Percentiles rank a stretch among this genome's conserved stretches.
Conservation (phyloP, 768 basidiomycete genomes). For the Amanita jacksonii region DNA sequence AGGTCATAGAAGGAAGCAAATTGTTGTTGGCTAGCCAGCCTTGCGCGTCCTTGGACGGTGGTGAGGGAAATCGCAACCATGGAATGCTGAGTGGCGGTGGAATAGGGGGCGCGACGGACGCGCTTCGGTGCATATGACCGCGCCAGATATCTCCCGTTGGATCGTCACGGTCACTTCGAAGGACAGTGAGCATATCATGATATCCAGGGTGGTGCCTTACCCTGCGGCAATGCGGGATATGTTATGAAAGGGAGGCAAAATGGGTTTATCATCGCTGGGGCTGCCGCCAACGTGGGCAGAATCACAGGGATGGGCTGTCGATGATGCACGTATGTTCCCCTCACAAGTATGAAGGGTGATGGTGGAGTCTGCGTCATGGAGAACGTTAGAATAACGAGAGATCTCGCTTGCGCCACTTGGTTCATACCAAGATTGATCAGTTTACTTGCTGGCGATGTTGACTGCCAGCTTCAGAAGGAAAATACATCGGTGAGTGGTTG, state of each 20-base stretch:
- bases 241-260: neutral
- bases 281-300: neutral
- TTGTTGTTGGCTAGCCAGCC: too few species aligned
- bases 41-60: too few species aligned
- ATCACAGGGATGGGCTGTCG: neutral
- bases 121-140: too few species aligned
- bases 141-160: slow-evolving; percentile 3
- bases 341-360: neutral
- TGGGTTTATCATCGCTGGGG: neutral
- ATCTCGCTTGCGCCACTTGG: neutral
- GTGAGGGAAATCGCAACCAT: too few species aligned
- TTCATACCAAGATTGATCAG: neutral
- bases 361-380: neutral
- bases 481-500: neutral
- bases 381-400: neutral
- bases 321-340: neutral
- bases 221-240: slow-evolving; percentile 3
- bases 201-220: neutral
- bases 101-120: too few species aligned
- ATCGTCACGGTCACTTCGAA: neutral
- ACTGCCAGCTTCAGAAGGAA: neutral
- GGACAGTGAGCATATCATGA: neutral
- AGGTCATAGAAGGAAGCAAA: too few species aligned
- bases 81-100: too few species aligned
- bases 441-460: neutral